Conservation (phyloP, 2,329 filamentous ascomycete genomes). For the Podosphaera fusca region DNA sequence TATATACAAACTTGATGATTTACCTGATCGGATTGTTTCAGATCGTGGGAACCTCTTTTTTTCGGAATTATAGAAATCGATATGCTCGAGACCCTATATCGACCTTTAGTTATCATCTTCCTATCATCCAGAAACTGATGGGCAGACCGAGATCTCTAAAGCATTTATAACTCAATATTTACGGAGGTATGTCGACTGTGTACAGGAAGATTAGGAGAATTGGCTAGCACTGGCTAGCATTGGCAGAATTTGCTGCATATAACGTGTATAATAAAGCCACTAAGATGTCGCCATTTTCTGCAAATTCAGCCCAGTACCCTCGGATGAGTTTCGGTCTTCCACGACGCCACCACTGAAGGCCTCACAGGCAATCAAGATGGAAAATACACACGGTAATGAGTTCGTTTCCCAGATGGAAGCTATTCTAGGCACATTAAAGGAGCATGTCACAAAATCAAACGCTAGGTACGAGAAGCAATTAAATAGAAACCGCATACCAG, state of each 20-base stretch:
- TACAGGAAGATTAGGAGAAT: slow-evolving; percentile 6
- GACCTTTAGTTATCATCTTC: slow-evolving; percentile 2
- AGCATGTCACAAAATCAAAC: no score
- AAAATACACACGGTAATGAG: no score
- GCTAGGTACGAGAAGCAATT: no score
- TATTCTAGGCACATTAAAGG: no score
- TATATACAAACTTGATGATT: slow-evolving; percentile 2
- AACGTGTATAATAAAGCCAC: slow-evolving; percentile 3
- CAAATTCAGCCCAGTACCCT: slow-evolving; percentile 3
- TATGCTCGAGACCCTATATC: slow-evolving; percentile 2
- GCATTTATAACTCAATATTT: slow-evolving; percentile 4
- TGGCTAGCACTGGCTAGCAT: slow-evolving; percentile 5
- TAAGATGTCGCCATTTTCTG: slow-evolving; percentile 4
- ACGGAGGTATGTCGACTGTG: slow-evolving; percentile 3
- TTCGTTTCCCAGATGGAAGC: no score
- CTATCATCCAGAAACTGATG: slow-evolving; percentile 6
- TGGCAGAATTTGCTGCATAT: slow-evolving; percentile 7
- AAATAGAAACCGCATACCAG: no score
- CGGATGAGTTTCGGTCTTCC: slow-evolving; percentile 1
- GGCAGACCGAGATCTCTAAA: slow-evolving; percentile 6
- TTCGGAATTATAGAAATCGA: slow-evolving; percentile 4
- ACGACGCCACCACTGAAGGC: no score
- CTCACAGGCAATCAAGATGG: neutral
- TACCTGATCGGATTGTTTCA: slow-evolving; percentile 4
- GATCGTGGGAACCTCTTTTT: slow-evolving; percentile 5